phyloP scores from a whole-genome alignment of 495 filamentous ascomycete species.

The Neurospora sp. region DNA sequence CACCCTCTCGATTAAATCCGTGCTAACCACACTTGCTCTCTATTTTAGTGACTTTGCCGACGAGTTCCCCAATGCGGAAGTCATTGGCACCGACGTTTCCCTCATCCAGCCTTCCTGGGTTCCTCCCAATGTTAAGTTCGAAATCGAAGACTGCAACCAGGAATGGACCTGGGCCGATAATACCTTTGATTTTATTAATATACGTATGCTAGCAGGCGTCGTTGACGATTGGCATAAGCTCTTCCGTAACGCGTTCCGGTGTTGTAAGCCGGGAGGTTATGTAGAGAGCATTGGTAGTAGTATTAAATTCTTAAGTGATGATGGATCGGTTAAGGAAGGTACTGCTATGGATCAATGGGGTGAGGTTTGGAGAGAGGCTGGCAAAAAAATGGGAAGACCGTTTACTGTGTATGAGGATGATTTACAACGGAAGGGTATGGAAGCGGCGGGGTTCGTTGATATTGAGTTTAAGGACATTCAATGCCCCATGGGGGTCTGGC shows the following conservation, averaged over 20 bases:
- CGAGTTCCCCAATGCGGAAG: slow-evolving; percentile 36
- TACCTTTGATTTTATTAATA: slow-evolving; percentile 44
- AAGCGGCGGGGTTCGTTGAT: slow-evolving; percentile 47
- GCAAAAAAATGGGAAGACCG: slow-evolving; percentile 3
- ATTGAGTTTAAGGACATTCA: slow-evolving; percentile 18
- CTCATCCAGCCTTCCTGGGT: slow-evolving; percentile 42
- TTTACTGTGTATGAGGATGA: slow-evolving; percentile 20
- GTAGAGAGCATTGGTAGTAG: slow-evolving; percentile 18
- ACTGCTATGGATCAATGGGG: slow-evolving; percentile 24
- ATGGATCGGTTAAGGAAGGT: slow-evolving; percentile 13
- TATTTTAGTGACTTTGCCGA: slow-evolving; percentile 27
- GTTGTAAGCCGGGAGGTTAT: slow-evolving; percentile 2
- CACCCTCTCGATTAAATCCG: not conserved
- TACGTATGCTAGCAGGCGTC: not conserved
- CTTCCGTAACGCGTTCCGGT: not conserved
- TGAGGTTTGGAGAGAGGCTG: slow-evolving; percentile 15
- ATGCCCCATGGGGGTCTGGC: not conserved
- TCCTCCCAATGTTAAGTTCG: slow-evolving; percentile 39
- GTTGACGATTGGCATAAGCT: slow-evolving; percentile 1
- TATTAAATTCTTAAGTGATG: slow-evolving; percentile 12
- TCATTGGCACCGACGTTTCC: slow-evolving; percentile 54
- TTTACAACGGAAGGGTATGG: slow-evolving; percentile 47
- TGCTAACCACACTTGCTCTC: slow-evolving; percentile 1
- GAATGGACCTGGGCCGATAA: slow-evolving; percentile 40
- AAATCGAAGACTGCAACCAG: slow-evolving; percentile 44